Conservation (phyloP, 768 basidiomycete species). For the Dioszegia hungarica region DNA sequence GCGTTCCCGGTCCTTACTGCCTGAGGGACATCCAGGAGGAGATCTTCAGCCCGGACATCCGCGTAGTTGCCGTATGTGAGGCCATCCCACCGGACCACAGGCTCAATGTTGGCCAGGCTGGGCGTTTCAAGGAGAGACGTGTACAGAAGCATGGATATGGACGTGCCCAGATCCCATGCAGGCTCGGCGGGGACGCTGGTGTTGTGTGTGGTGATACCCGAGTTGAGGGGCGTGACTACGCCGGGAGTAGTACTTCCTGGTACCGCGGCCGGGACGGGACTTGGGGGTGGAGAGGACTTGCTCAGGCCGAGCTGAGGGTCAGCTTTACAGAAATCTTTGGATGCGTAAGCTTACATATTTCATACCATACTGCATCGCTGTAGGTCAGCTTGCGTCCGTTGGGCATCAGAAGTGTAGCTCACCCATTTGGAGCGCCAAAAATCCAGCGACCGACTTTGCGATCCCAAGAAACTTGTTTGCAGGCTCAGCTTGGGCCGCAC, state of each 20-base stretch:
- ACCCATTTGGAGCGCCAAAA: slow-evolving; percentile 36
- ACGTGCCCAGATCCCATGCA: slow-evolving; percentile 41
- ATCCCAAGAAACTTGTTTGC: slow-evolving; percentile 6
- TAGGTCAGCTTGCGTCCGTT: neutral
- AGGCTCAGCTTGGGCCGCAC: slow-evolving; percentile 1
- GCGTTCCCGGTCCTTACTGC: slow-evolving; percentile 37
- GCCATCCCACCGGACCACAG: slow-evolving; percentile 38
- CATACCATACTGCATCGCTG: slow-evolving; percentile 40
- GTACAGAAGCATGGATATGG: slow-evolving; percentile 42
- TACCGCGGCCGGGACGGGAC: slow-evolving; percentile 8
- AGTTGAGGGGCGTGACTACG: neutral
- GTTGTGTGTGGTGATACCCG: neutral
- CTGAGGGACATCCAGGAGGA: slow-evolving; percentile 40
- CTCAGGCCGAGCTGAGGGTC: slow-evolving; percentile 13
- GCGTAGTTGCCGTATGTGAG: slow-evolving; percentile 46
- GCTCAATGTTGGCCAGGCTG: slow-evolving; percentile 18
- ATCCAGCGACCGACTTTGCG: slow-evolving; percentile 23
- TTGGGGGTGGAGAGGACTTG: slow-evolving; percentile 1
- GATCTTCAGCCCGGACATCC: slow-evolving; percentile 35
- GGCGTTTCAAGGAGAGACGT: slow-evolving; percentile 22
- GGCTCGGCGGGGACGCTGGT: slow-evolving; percentile 17
- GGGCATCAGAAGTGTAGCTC: slow-evolving; percentile 1
- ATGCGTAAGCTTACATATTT: slow-evolving; percentile 24
- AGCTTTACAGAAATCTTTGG: neutral
- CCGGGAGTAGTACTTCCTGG: neutral